Percentiles rank a stretch among this genome's conserved stretches.
These are phyloP conservation scores for Ascosphaera apis DNA, from an alignment of 2,329 filamentous ascomycete species.

Conservation along the genomic window DNA sequence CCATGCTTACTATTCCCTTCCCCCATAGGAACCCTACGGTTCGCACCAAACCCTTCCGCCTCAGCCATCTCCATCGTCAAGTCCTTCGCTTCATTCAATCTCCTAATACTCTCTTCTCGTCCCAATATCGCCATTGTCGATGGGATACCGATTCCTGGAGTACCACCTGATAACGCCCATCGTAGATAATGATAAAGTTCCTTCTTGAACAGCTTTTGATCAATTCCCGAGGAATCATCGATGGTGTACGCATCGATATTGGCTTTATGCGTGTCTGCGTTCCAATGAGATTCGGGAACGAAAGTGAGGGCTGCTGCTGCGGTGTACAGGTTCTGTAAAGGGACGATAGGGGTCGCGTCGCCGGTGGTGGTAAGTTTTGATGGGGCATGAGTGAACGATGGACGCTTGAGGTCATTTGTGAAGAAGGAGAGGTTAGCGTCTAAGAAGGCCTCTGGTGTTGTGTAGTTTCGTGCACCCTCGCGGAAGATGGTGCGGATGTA, in stretches of 20 bases:
- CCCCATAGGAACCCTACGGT: background rate
- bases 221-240: conserved; percentile 8
- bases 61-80: conserved; percentile 10
- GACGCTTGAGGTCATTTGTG: conserved; percentile 12
- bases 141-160: conserved; percentile 29
- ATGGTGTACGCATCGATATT: conserved; percentile 16
- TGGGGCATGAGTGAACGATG: conserved; percentile 8
- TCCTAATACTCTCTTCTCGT: conserved; percentile 24
- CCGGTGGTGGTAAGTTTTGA: conserved; percentile 5
- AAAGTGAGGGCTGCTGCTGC: conserved; percentile 20
- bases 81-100: conserved; percentile 20
- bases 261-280: conserved; percentile 14
- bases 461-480: conserved; percentile 5
- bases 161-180: conserved; percentile 30
- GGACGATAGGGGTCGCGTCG: conserved; percentile 7
- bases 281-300: conserved; percentile 21
- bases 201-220: conserved; percentile 18
- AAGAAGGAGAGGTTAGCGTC: conserved; percentile 17
- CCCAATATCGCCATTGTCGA: conserved; percentile 33
- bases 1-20: background rate
- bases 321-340: conserved; percentile 19
- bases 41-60: conserved; percentile 3
- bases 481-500: conserved; percentile 30
- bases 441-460: conserved; percentile 6
- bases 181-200: conserved; percentile 32